phyloP scores from a whole-genome alignment of 768 basidiomycete species.

The Boletus edulis region DNA sequence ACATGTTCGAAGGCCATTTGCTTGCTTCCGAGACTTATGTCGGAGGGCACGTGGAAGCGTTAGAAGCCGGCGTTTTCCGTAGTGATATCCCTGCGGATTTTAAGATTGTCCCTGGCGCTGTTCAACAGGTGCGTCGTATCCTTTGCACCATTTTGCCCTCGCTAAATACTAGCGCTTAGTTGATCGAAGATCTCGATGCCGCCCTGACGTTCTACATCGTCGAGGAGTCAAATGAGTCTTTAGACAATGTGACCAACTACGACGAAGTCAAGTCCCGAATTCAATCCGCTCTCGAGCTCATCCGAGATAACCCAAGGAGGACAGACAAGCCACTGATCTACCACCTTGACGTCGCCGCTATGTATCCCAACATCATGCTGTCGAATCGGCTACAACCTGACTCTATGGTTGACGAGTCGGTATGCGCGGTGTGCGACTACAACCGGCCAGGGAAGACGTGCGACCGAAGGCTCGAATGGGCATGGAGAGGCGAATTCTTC shows the following conservation, averaged over 20 bases:
- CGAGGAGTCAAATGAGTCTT: conserved; percentile 75
- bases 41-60: conserved; percentile 96
- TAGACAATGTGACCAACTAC: conserved; percentile 92
- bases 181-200: conserved; percentile 92
- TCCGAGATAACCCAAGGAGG: conserved; percentile 90
- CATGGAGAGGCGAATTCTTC: conserved; percentile 98
- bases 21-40: conserved; percentile 97
- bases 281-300: conserved; percentile 70
- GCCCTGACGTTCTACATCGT: conserved; percentile 87
- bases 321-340: conserved; percentile 94
- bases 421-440: conserved; percentile 97
- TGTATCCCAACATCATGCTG: conserved; percentile 99
- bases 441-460: conserved; percentile 95
- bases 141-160: not conserved
- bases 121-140: conserved; percentile 62
- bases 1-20: conserved; percentile 95
- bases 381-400: conserved; percentile 98
- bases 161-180: conserved; percentile 40
- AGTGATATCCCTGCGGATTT: conserved; percentile 95
- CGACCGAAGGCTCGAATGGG: conserved; percentile 93
- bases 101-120: conserved; percentile 86
- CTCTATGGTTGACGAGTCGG: conserved; percentile 94
- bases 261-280: conserved; percentile 87
- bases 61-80: conserved; percentile 97
- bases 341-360: conserved; percentile 97